Conservation (phyloP, 2,329 filamentous ascomycete species). For the Colletotrichum sp. region DNA sequence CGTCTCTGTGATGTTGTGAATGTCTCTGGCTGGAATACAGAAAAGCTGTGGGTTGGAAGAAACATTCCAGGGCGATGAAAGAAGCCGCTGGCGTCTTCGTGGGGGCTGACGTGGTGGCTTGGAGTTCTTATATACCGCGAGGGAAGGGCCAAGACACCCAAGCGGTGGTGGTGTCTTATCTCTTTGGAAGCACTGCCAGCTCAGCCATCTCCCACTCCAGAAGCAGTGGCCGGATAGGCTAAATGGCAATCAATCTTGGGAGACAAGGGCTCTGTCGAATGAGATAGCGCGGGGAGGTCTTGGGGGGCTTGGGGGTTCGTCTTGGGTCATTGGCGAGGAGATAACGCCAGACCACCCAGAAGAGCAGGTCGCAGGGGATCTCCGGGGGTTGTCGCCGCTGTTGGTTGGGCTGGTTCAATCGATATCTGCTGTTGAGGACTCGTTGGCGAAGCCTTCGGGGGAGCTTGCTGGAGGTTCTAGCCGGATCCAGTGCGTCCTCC, state of each 20-base stretch:
- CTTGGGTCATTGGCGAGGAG: background rate
- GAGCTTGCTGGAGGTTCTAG: background rate
- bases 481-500: background rate
- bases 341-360: constrained; percentile 1
- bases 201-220: background rate
- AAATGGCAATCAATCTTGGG: background rate
- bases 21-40: background rate
- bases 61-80: background rate
- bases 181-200: background rate
- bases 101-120: background rate
- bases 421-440: background rate
- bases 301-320: background rate
- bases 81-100: background rate
- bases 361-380: background rate
- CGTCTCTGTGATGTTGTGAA: background rate
- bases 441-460: background rate
- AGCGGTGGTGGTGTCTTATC: background rate
- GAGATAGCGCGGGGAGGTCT: background rate
- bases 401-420: background rate
- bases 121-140: background rate
- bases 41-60: no score
- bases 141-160: background rate
- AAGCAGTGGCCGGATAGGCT: background rate
- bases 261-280: background rate
- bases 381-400: background rate